Evolutionary conservation across 805 yeast genomes (phyloP), one percentile per base, ranked within the genome.

Genomic region (Yamadazyma insecticola): DNA sequence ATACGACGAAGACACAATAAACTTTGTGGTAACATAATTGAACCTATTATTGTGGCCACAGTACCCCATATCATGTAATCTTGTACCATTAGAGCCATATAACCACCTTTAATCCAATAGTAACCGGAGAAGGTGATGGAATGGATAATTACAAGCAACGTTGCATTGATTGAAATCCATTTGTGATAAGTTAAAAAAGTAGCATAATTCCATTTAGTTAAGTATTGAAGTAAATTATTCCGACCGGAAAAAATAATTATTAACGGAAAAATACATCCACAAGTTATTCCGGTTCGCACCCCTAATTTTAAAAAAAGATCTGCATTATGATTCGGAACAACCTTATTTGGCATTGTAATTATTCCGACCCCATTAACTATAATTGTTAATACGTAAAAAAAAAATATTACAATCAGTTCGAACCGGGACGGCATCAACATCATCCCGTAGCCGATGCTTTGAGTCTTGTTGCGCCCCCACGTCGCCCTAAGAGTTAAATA

Each of bases 241-340:
- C 89, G 60, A 13, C 80, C 78, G 4, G 85, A 87, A 52, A 82
- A 78, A 30, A 80, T 50, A 38, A 72, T 69, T 9, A 76, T 49
- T 7, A 72, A 52, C 1, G 89, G 88, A 33, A 77, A 61, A 20
- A 74, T 32, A 28, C 72, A 72, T 17, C 72, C 53, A 2, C 71
- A 54, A 49, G 73, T 55, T 13, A 75, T 39, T 27, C 74, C 81
- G 4, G 73, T 53, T 49, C 84, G 60, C 44, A 70, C 73, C 21
- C 67, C 73, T 8, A 76, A 51, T 17, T 28, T 28, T 20, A 28
- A 28, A 21, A 24, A 28, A 13, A 28, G 11, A 13, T 28, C 30
- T 9, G 30, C 30, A 4, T 17, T n/a, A 7, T 13, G 17, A 15
- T 17, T 28, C 9, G 30, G 30, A 21, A 28, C 30, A 4, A 28